phyloP scores from a whole-genome alignment of 1,284 basidiomycete species.

The Sphaerobolus stellatus region DNA sequence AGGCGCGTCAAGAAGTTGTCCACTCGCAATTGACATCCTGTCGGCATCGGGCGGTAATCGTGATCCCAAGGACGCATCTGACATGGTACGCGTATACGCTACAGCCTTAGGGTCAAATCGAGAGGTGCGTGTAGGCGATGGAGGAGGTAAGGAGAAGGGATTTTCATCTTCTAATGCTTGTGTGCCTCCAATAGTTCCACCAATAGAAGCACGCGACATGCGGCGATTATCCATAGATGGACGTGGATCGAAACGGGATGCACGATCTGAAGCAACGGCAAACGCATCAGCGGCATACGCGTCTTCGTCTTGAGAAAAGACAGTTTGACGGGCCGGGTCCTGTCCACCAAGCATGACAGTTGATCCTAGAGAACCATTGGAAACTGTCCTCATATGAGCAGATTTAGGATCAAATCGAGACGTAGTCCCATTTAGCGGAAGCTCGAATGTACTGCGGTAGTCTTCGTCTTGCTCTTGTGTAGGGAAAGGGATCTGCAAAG shows the following conservation, averaged over 20 bases:
- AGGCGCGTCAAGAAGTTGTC: constrained; percentile 53
- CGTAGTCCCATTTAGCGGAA: constrained; percentile 19
- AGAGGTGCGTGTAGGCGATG: constrained; percentile 58
- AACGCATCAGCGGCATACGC: neutral
- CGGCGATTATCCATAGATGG: constrained; percentile 38
- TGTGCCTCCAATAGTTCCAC: constrained; percentile 38
- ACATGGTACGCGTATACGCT: constrained; percentile 59
- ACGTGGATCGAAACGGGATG: constrained; percentile 28
- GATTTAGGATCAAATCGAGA: constrained; percentile 26
- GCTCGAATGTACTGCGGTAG: constrained; percentile 19
- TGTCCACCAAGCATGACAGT: neutral
- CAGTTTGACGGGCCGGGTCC: neutral
- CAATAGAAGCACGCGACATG: constrained; percentile 49
- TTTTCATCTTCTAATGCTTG: constrained; percentile 42
- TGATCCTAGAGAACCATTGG: constrained; percentile 13
- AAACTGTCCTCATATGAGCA: constrained; percentile 13
- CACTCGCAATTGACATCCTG: constrained; percentile 36
- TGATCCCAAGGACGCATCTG: constrained; percentile 42
- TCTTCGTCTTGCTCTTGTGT: constrained; percentile 11
- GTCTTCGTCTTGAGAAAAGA: neutral
- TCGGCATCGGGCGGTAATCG: constrained; percentile 13
- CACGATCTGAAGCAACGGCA: constrained; percentile 25
- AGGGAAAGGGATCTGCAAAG: constrained; percentile 11
- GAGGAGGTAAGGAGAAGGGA: constrained; percentile 61
- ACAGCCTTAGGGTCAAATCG: constrained; percentile 69